Evolutionary conservation across 1,139 yeast species (phyloP), one percentile per base, ranked within the genome.

Genomic region (Magnusiomyces suaveolens): DNA sequence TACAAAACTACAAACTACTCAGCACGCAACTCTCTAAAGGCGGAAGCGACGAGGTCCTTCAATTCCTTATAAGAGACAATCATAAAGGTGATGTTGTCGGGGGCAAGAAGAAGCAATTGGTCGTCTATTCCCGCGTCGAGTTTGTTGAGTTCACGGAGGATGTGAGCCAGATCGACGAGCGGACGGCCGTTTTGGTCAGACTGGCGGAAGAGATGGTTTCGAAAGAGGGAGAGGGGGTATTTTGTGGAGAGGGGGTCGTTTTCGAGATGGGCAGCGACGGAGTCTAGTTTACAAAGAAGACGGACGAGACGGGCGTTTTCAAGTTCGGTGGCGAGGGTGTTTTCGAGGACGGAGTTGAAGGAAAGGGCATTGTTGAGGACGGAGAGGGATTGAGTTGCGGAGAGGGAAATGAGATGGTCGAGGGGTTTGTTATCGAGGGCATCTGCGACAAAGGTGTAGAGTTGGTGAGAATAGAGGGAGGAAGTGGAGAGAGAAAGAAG

Each of bases 91-190:
- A 82, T 82, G 66, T 89, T 96, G 67, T 90, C 96, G 20, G 84
- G 78, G 33, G 94, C 83, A 4, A 88, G 87, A 57, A 92, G 75
- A 66, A 89, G 73, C 29, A 92, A 71, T 63, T 80, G 82, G 68
- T 92, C 98, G 53, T 87, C 92, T 49, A 85, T 78, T 0, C 97
- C 98, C 16, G 94, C 95, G 67, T 94, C 99, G 57, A 92, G 74
- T 69, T 92, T 92, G 71, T 92, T 92, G 63, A 92, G 73, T 61
- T 84, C 80, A 52, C 80, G 74, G 60, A 94, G 73, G 2, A 90
- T 94, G 66, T 89, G 88, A 1, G 90, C 83, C 62, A 92, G 74
- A 69, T 94, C 97, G 55, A 88, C 73, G 2, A 83, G 80, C 1
- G 96, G 89, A 62, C 79, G 78, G 20, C 96, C 96, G 39, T 71